phyloP scores from a whole-genome alignment of 2,329 filamentous ascomycete genomes.

The Gnomoniopsis sp. region DNA sequence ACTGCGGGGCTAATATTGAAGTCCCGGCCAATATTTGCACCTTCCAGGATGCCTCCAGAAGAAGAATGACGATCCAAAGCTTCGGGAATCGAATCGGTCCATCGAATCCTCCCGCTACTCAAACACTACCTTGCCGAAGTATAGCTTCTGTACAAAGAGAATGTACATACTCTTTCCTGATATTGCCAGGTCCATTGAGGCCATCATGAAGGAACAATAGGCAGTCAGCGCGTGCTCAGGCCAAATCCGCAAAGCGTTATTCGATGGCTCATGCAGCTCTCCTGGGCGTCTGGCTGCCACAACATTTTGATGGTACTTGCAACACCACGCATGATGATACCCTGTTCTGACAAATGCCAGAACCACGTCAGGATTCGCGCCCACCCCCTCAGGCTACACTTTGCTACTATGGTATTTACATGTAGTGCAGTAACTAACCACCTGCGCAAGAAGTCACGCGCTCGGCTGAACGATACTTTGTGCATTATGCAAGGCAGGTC shows the following conservation, averaged over 20 bases:
- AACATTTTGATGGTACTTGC: neutral
- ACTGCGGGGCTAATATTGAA: neutral
- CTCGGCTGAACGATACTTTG: neutral
- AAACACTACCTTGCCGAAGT: neutral
- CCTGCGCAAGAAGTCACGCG: neutral
- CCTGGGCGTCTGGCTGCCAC: too few species aligned
- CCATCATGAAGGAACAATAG: neutral
- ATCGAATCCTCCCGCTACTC: neutral
- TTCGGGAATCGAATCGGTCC: neutral
- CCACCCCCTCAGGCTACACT: neutral
- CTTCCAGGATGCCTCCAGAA: slow-evolving; percentile 10
- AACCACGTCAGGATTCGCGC: neutral
- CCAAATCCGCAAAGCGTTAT: neutral
- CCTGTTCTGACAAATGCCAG: neutral
- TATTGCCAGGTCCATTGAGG: neutral
- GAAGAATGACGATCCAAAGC: neutral
- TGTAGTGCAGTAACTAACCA: neutral
- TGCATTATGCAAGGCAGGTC: neutral
- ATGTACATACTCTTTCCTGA: too few species aligned
- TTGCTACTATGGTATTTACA: too few species aligned
- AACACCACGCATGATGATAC: neutral
- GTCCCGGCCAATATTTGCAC: neutral
- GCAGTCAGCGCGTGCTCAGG: neutral
- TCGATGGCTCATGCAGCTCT: neutral
- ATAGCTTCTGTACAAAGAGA: too few species aligned